Base-by-base conservation (phyloP, 2,329 filamentous ascomycete species). In the Falciphora oryzae region DNA sequence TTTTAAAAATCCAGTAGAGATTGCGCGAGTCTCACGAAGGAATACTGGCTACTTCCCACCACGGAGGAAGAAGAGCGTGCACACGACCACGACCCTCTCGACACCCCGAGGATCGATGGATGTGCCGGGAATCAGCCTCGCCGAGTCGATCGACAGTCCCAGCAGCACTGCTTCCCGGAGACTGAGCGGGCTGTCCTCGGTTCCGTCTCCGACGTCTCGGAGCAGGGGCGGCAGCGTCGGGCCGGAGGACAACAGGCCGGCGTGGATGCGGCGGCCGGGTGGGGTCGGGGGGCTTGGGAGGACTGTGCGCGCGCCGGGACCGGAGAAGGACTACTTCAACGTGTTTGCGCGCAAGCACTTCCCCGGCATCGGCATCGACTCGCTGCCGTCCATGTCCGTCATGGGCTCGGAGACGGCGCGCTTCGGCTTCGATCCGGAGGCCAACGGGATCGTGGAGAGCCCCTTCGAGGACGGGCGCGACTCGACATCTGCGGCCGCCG, bases 1-100 rank as follows among this genome's bases (percentile, higher is more conserved):
- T 28, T 78, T 82, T 61, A 75, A 78, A 22, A 82, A 87, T 29
- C 89, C 92, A 0, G 88, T 95, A 29, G 91, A 97, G 74, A 95
- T 99, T 68, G 92, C 88, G 22, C 88, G 95, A 35, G 86, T 98
- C 65, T 87, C 92, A 28, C 87, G 91, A 65, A 88, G 89, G 76
- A 85, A 89, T 2, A 83, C 97, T 59, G 94, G 93, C 29, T 98
- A 94, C 77, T 98, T 98, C 72, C 94, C 94, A 3, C 93, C 93
- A 10, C 86, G 93, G 27, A 84, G 93, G 73, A 92, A 93, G 86
- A 95, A 95, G 88, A 95, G 90, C 67, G 77, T 85, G 13, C 80
- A 84, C 70, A 87, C 87, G 1, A 83, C 84, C 63, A 90, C 90
- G 3, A 83, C 86, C 18, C 69, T 87, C 63, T 86, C 88, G 25